These are phyloP conservation scores for Annulohypoxylon stygium DNA, from an alignment of 495 filamentous ascomycete species.

Conservation along the genomic window DNA sequence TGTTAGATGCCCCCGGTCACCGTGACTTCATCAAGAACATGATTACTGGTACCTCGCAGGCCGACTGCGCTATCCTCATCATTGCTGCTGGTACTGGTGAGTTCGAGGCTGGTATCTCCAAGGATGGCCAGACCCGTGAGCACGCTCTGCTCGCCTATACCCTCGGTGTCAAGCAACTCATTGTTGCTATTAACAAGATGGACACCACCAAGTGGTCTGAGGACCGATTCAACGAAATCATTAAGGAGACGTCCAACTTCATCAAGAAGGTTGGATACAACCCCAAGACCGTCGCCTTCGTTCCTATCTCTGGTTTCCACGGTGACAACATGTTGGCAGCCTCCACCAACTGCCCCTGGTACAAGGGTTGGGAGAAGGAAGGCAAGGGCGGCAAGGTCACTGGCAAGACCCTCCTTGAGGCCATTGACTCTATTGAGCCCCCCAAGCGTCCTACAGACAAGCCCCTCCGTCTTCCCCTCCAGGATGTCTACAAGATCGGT, in stretches of 20 bases:
- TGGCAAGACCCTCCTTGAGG: constrained; percentile 99
- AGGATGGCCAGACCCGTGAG: constrained; percentile 99
- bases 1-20: constrained; percentile 94
- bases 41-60: constrained; percentile 99
- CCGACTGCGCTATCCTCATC: constrained; percentile 99
- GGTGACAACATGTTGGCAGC: constrained; percentile 99
- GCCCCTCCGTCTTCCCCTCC: constrained; percentile 99
- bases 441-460: constrained; percentile 94
- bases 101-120: constrained; percentile 99
- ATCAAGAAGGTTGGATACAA: constrained; percentile 99
- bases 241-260: constrained; percentile 99
- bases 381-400: constrained; percentile 88
- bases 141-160: constrained; percentile 99
- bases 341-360: constrained; percentile 98
- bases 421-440: constrained; percentile 96
- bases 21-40: constrained; percentile 99
- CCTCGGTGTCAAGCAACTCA: constrained; percentile 99
- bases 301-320: constrained; percentile 99
- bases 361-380: constrained; percentile 99
- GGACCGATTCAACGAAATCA: constrained; percentile 96
- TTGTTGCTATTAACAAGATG: constrained; percentile 99
- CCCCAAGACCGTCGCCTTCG: constrained; percentile 97
- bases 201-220: constrained; percentile 99
- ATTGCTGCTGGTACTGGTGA: constrained; percentile 99
- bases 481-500: constrained; percentile 99